Evolutionary conservation across 345 rosid species (phyloP), one percentile per base, ranked within the genome.

Genomic region (Garcia nutans): DNA sequence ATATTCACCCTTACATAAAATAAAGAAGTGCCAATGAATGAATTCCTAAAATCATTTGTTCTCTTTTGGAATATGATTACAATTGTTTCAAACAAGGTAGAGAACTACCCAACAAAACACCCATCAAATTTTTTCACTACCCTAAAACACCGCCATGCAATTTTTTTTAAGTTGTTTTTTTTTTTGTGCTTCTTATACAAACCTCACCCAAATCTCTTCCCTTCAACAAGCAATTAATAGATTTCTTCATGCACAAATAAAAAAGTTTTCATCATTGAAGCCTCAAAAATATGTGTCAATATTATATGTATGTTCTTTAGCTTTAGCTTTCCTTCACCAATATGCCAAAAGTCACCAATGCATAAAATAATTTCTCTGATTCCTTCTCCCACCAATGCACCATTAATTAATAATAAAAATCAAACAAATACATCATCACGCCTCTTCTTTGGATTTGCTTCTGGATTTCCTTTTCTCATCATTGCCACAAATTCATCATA

Each of bases 381-480:
- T 59, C 41, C 41, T 19, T n/a, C 64, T 5, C 22, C 28, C 33
- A 19, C 22, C 10, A 16, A 44, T 33, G 12, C 22, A 15, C 28
- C 59, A 28, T 28, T 28, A 31, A 10, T 47, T 47, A 11, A 10
- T 10, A 47, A 47, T 16, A 15, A 47, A 33, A 4, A 17, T 78
- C 65, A 67, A 72, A 73, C 70, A 54, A 77, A 70, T 63, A 80
- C 70, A 28, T 57, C 49, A 10, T 91, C 92, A 19, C 99, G 98
- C 74, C 99, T 85, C 85, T 93, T 96, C 86, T 93, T 96, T 24
- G 92, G 93, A 71, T 89, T 84, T 3, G 88, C 88, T 70, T 91
- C 97, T 0, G 90, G 92, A 79, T 89, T 96, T 76, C 97, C 99
- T 90, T 93, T 96, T 81, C 87, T 87, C 99, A 96, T 96, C 98